Evolutionary conservation across 2,329 filamentous ascomycete species (phyloP).

Genomic region (Botrytis tulipae): DNA sequence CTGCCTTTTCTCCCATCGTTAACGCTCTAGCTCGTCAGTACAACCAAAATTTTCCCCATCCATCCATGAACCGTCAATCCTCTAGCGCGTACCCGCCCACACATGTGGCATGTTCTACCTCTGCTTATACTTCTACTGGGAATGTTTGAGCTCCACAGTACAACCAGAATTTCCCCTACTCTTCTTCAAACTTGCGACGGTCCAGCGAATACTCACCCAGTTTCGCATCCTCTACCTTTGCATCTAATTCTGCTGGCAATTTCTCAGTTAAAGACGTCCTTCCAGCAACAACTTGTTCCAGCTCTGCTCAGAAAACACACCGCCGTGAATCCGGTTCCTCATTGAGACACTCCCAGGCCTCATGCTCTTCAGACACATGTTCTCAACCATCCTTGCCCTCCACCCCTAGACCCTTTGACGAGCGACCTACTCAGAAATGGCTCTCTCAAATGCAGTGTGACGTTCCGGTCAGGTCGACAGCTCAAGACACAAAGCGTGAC

Average conservation of each 20-base stretch:
- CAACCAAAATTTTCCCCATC: not conserved
- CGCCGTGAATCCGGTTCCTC: fast-evolving
- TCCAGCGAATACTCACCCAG: not conserved
- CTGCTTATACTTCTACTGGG: not conserved
- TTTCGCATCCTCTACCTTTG: not conserved
- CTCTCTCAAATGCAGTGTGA: not conserved
- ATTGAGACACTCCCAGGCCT: not conserved
- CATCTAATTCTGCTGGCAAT: not conserved
- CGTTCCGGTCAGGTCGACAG: too few species aligned
- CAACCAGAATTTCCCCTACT: not conserved
- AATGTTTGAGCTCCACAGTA: not conserved
- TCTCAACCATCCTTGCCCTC: not conserved
- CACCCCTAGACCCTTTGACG: too few species aligned
- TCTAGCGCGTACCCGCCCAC: not conserved
- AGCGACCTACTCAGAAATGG: too few species aligned
- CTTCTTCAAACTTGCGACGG: not conserved
- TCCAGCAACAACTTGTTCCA: too few species aligned
- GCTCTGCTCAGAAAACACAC: too few species aligned
- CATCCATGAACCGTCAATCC: not conserved
- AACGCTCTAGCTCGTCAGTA: not conserved
- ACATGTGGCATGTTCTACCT: not conserved
- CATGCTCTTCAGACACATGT: not conserved
- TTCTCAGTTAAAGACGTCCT: fast-evolving
- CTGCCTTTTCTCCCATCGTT: not conserved
- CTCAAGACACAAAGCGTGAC: not conserved